These are phyloP conservation scores for Aspergillus puulaauensis DNA, from an alignment of 2,329 filamentous ascomycete species.

Conservation along the genomic window DNA sequence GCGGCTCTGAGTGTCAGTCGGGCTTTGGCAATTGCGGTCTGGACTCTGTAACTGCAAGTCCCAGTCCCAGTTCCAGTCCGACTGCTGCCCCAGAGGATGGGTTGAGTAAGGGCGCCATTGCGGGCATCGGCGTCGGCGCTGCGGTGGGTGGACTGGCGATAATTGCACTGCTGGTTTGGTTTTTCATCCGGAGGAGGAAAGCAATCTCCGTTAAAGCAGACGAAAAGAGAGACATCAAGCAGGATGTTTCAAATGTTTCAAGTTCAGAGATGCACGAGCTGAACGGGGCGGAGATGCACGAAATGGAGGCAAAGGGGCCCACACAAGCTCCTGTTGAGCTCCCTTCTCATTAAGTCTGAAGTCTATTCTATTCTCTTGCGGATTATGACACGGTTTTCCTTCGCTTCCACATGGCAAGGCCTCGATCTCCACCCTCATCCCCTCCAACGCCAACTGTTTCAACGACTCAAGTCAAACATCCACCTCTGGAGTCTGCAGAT, in stretches of 20 bases:
- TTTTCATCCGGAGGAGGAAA: slow-evolving; percentile 1
- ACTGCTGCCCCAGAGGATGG: background rate
- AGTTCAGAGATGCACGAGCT: background rate
- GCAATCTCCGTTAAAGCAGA: background rate
- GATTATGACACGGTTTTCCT: no score
- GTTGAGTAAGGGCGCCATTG: slow-evolving; percentile 5
- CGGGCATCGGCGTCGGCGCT: slow-evolving; percentile 6
- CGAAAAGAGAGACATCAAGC: background rate
- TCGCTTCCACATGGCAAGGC: no score
- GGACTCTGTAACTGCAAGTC: background rate
- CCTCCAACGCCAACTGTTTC: no score
- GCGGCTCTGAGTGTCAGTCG: slow-evolving; percentile 5
- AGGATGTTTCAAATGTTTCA: no score
- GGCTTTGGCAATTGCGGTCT: background rate
- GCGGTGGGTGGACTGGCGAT: background rate
- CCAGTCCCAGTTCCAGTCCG: background rate
- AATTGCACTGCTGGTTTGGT: background rate
- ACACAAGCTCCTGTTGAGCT: background rate
- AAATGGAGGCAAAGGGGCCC: background rate
- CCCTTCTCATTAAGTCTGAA: background rate
- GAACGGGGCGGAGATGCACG: background rate
- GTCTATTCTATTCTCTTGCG: no score
- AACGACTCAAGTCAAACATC: background rate
- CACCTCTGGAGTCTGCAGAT: background rate
- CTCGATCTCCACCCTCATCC: no score